Conservation (phyloP, 177 flowering plant genomes). For the Vitis hybrid region DNA sequence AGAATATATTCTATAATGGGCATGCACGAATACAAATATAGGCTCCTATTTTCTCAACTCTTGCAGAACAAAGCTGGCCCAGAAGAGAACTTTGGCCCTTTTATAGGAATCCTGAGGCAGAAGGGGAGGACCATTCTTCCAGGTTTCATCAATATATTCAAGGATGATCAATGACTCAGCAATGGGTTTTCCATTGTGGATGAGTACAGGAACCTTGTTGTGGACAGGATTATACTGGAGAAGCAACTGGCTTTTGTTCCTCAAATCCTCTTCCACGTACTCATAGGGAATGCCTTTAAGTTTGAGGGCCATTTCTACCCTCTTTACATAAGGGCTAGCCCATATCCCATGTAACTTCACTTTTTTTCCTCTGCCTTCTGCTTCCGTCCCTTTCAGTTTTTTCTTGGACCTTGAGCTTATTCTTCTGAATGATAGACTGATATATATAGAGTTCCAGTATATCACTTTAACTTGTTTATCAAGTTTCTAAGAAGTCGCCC, state of each 20-base stretch:
- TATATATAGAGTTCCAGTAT: too few species aligned
- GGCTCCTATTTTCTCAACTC: constrained; percentile 7
- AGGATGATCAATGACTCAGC: constrained; percentile 37
- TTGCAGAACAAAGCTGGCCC: constrained; percentile 35
- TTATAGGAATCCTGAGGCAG: constrained; percentile 44
- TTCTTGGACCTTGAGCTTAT: background rate
- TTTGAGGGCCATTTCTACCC: constrained; percentile 39
- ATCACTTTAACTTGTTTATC: too few species aligned
- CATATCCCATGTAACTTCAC: constrained; percentile 32
- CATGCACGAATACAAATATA: too few species aligned
- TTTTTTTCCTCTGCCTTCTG: constrained; percentile 27
- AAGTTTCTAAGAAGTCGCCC: too few species aligned
- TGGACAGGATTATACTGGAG: constrained; percentile 9
- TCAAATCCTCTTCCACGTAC: constrained; percentile 17
- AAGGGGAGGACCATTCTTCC: constrained; percentile 33
- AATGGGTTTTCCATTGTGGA: constrained; percentile 41
- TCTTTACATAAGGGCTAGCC: constrained; percentile 28
- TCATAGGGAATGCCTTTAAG: constrained; percentile 36
- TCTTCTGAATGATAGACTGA: too few species aligned
- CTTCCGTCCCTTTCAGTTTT: background rate
- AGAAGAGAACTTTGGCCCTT: constrained; percentile 43
- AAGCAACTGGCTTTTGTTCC: constrained; percentile 36
- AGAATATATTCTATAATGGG: too few species aligned
- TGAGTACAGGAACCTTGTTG: constrained; percentile 33
- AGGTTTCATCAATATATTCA: constrained; percentile 44